Base-by-base conservation (phyloP, 2,329 filamentous ascomycete genomes). In the Fusarium pseudonygamai region DNA sequence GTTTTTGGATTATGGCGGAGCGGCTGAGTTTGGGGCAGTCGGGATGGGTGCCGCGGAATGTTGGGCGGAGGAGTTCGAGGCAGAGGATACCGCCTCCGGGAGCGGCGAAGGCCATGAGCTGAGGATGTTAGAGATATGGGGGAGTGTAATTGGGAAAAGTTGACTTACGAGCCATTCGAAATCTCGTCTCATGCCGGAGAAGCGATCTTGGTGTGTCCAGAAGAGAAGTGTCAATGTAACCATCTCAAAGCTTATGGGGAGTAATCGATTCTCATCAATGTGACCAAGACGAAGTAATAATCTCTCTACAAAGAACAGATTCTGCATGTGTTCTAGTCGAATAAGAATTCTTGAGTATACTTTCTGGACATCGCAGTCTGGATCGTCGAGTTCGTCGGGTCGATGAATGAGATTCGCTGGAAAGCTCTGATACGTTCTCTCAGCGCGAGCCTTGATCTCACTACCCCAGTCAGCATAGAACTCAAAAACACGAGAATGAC, bases 281-380 rank as follows among this genome's bases (percentile, higher is more conserved):
- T 82, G 78, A 0, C 83, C 81, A 6, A 80, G 78, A 24, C 87
- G 88, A 28, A 87, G 82, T 14, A 91, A 79, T 0, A 91, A 83
- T 22, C 90, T 83, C 63, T 91, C 87, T 11, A 90, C 80, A 15
- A 91, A 84, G 64, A 92, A 90, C 6, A 88, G 81, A 43, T 90
- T 90, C 46, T 90, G 86, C 1, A 90, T 78, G 50, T 88, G 85
- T 28, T 86, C 84, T 6, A 89, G 81, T 6, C 83, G 82, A 2
- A 88, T 78, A 3, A 90, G 77, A 20, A 87, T 82, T 5, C 86
- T 80, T 10, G 82, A 80, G 58, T 86, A 87, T 1, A 87, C 67
- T 0, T 78, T 75, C 0, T 79, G 70, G 0, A 81, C 66, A 9
- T 80, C 70, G 2, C 79, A 43, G 2, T 79, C 75, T 0, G 76